Conservation (phyloP, 2,329 filamentous ascomycete genomes). For the Xylariaceae sp. region DNA sequence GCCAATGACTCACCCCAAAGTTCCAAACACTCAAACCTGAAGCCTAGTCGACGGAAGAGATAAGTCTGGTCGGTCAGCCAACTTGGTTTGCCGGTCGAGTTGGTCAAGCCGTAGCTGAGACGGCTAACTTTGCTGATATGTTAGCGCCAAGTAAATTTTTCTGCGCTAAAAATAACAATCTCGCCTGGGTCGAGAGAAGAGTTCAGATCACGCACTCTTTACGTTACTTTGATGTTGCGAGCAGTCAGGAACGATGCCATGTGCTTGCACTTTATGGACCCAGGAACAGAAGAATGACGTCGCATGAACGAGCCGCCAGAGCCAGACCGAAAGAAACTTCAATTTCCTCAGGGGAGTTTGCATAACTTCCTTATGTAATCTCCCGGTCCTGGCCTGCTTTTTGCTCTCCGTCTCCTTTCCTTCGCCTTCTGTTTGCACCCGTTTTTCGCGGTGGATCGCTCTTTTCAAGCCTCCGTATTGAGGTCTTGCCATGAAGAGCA, state of each 20-base stretch:
- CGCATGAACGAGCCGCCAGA: not conserved
- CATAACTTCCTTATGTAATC: not conserved
- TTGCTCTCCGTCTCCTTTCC: too few relatives aligned
- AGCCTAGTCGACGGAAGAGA: not conserved
- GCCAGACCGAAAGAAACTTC: not conserved
- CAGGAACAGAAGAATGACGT: not conserved
- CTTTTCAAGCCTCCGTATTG: not conserved
- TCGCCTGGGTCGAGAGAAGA: not conserved
- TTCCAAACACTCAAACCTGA: not conserved
- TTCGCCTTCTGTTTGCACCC: not conserved
- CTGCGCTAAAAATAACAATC: not conserved
- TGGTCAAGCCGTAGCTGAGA: not conserved
- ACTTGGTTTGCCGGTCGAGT: too few relatives aligned
- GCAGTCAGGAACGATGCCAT: too few relatives aligned
- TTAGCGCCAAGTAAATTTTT: not conserved
- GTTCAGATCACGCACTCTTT: not conserved
- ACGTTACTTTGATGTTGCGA: not conserved
- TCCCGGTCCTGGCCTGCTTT: not conserved
- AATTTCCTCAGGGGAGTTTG: not conserved
- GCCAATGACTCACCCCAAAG: not conserved
- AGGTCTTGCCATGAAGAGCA: too few relatives aligned
- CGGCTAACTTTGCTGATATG: not conserved
- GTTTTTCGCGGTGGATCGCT: not conserved
- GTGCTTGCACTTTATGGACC: not conserved
- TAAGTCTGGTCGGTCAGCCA: too few relatives aligned